Evolutionary conservation across 768 basidiomycete genomes (phyloP).

Genomic region (Fibroporia radiculosa): DNA sequence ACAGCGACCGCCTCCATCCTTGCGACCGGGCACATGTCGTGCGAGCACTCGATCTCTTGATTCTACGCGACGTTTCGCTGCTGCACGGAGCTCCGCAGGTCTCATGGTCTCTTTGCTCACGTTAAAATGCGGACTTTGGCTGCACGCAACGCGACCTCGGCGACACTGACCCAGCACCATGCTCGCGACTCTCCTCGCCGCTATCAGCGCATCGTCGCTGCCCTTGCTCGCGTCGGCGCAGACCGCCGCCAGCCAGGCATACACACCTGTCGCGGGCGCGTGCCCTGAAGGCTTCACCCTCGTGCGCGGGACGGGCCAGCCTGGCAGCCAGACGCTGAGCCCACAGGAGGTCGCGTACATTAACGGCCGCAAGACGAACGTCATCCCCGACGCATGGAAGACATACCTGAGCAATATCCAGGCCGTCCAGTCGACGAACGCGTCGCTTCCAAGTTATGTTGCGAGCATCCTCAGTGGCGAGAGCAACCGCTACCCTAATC

Average conservation of each 20-base stretch:
- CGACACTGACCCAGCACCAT: too few relatives aligned
- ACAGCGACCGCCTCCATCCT: too few relatives aligned
- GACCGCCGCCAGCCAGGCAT: conserved; percentile 10
- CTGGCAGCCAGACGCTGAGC: conserved; percentile 26
- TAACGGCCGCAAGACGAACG: conserved; percentile 22
- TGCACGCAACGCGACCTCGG: too few relatives aligned
- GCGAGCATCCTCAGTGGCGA: conserved; percentile 20
- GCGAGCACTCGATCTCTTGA: too few relatives aligned
- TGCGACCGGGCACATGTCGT: too few relatives aligned
- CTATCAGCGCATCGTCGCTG: too few relatives aligned
- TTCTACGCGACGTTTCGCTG: too few relatives aligned
- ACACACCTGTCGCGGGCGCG: conserved; percentile 11
- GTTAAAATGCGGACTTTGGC: too few relatives aligned
- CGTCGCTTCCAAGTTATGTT: conserved; percentile 31
- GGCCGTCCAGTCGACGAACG: conserved; percentile 8
- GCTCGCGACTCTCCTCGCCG: too few relatives aligned
- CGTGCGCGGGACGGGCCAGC: conserved; percentile 11
- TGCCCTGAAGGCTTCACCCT: conserved; percentile 15
- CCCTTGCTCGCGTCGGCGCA: conserved; percentile 5
- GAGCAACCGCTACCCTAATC: conserved; percentile 24
- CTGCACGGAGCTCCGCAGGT: too few relatives aligned
- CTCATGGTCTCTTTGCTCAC: too few relatives aligned
- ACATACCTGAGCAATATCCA: conserved; percentile 30
- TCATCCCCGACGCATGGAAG: conserved; percentile 33
- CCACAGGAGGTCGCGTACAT: conserved; percentile 31